A percentile compares a stretch with the other conserved stretches of the same genome.
Conservation (phyloP, 495 filamentous ascomycete genomes). For the Neurospora sp. region DNA sequence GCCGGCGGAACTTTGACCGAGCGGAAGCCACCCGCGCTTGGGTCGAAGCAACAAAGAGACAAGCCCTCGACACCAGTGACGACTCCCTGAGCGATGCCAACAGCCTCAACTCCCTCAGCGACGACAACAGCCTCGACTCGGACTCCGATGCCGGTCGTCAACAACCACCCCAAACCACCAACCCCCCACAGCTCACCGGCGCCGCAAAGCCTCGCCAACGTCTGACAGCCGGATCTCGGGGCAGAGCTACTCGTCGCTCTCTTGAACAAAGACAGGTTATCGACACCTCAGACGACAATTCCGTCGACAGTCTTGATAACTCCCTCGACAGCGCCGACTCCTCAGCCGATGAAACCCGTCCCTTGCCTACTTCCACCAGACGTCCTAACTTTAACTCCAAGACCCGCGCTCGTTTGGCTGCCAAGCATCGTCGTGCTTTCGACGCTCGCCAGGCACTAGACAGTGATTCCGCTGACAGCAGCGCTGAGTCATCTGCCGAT, state of each 20-base stretch:
- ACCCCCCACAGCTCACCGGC: neutral
- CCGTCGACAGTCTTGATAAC: neutral
- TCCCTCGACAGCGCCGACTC: neutral
- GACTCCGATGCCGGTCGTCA: neutral
- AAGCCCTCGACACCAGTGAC: neutral
- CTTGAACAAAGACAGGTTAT: neutral
- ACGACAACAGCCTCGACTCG: neutral
- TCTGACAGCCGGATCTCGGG: neutral
- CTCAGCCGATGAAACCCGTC: neutral
- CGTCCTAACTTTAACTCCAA: neutral
- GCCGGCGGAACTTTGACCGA: slow-evolving; percentile 13
- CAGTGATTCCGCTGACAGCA: neutral
- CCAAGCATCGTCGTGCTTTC: neutral
- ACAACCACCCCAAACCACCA: neutral
- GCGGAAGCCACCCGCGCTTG: slow-evolving; percentile 2
- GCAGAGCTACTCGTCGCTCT: neutral
- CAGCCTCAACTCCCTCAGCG: neutral
- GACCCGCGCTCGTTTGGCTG: neutral
- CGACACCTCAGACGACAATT: neutral
- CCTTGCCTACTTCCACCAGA: neutral
- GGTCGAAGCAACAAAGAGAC: slow-evolving; percentile 5
- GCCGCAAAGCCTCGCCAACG: neutral
- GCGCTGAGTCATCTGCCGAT: neutral
- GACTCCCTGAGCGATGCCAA: neutral
- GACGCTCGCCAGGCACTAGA: neutral